These are phyloP conservation scores for Flaveria floridana DNA, from an alignment of 140 eudicot species.

Conservation along the genomic window DNA sequence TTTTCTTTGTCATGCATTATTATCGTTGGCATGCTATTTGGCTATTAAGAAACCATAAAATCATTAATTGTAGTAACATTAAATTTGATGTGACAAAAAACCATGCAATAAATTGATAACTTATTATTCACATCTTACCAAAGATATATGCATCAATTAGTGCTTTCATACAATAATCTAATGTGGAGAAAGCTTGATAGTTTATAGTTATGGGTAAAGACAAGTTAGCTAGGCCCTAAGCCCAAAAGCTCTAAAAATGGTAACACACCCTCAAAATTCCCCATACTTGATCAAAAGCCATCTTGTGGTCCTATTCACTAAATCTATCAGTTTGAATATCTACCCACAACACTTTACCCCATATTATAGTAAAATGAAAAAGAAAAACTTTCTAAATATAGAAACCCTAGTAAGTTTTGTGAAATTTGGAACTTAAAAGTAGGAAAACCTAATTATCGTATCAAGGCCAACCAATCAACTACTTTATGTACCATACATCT, in stretches of 20 bases:
- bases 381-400: constrained; percentile 33
- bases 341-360: constrained; percentile 34
- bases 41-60: neutral
- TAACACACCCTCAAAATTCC: constrained; percentile 41
- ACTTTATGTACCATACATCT: constrained; percentile 40
- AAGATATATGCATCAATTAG: constrained; percentile 19
- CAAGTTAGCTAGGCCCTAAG: constrained; percentile 39
- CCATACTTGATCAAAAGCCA: constrained; percentile 46
- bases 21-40: neutral
- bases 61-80: neutral
- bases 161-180: constrained; percentile 27
- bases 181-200: constrained; percentile 30
- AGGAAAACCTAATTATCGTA: constrained; percentile 43
- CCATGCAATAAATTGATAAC: constrained; percentile 33
- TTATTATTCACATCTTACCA: constrained; percentile 38
- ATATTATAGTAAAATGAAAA: constrained; percentile 34
- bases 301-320: constrained; percentile 47
- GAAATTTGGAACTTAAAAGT: constrained; percentile 36
- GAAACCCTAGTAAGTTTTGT: constrained; percentile 46
- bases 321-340: constrained; percentile 40
- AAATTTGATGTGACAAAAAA: constrained; percentile 22
- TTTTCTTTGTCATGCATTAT: neutral
- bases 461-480: constrained; percentile 21
- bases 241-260: constrained; percentile 32
- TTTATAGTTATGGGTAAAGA: constrained; percentile 37